These are phyloP conservation scores for Austroboletus eburneus DNA, from an alignment of 768 basidiomycete species.

Conservation along the genomic window DNA sequence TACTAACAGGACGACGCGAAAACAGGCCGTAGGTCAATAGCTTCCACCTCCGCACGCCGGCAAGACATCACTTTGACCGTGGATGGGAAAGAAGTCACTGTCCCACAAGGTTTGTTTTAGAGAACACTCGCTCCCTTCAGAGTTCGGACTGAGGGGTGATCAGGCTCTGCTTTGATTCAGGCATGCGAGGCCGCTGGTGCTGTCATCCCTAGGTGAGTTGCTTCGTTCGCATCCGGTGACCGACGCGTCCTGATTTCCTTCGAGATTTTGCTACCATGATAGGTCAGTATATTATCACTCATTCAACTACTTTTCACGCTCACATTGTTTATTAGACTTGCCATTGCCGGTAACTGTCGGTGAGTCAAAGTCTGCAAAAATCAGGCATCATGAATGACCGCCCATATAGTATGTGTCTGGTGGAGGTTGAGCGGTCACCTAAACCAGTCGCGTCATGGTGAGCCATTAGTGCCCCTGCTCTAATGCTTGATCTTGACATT, in stretches of 20 bases:
- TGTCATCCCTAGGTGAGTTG: constrained; percentile 66
- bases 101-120: constrained; percentile 79
- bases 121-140: neutral
- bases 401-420: constrained; percentile 84
- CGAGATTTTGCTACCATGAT: constrained; percentile 84
- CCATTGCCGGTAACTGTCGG: constrained; percentile 98
- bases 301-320: neutral
- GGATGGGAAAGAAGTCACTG: constrained; percentile 96
- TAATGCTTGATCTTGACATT: neutral
- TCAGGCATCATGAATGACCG: constrained; percentile 6
- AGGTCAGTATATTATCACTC: constrained; percentile 39
- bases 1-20: constrained; percentile 3
- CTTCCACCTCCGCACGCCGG: constrained; percentile 59
- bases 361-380: constrained; percentile 34
- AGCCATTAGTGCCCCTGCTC: constrained; percentile 13
- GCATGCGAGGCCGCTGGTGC: constrained; percentile 90
- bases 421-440: constrained; percentile 93
- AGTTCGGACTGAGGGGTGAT: constrained; percentile 8
- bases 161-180: constrained; percentile 93
- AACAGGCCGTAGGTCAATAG: constrained; percentile 56
- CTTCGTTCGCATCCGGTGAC: neutral
- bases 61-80: constrained; percentile 90
- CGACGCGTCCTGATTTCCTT: constrained; percentile 12
- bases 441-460: constrained; percentile 95
- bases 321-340: constrained; percentile 51